Evolutionary conservation across 2,329 filamentous ascomycete genomes (phyloP), one percentile per base, ranked within the genome.

Genomic region (Epichloe uncinata): DNA sequence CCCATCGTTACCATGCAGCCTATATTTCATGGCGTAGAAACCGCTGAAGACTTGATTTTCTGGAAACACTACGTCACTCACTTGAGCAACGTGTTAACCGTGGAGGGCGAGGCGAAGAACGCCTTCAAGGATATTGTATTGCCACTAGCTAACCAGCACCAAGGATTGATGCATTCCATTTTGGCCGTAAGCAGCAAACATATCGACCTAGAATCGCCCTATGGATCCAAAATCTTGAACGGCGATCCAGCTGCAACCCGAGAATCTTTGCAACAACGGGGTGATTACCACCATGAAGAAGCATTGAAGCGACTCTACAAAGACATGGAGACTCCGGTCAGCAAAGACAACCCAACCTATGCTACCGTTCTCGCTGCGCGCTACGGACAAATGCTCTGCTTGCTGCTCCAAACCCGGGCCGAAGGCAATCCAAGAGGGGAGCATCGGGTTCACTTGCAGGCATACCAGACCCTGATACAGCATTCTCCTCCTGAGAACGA

Each of bases 141-240:
- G 3, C 86, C 87, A 1, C 85, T 94, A 70, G 88, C 89, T 3
- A 81, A 86, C 41, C 75, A 82, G 53, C 84, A 95, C 61, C 76
- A 81, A 54, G 87, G 87, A 12, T 72, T 95, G 48, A 95, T 95
- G 88, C 89, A 95, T 63, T 93, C 88, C 11, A 80, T 95, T 46
- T 75, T 95, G 48, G 88, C 86, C 42, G 73, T 95, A 8, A 86
- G 88, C 37, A 86, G 86, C 57, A 88, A 82, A 53, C 88, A 95
- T 58, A 75, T 83, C 49, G 77, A 83, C 62, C 74, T 74, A 53
- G 71, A 74, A 4, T 75, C 77, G 0, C 72, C 77, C 0, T 79
- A 81, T 49, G 78, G 77, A 11, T 56, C 63, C 50, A 77, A 75
- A 44, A 60, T 81, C 4, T 64, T 82, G 5, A 66, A 66, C 35